phyloP scores from a whole-genome alignment of 1,139 yeast species.

The Zygosaccharomyces sapae region DNA sequence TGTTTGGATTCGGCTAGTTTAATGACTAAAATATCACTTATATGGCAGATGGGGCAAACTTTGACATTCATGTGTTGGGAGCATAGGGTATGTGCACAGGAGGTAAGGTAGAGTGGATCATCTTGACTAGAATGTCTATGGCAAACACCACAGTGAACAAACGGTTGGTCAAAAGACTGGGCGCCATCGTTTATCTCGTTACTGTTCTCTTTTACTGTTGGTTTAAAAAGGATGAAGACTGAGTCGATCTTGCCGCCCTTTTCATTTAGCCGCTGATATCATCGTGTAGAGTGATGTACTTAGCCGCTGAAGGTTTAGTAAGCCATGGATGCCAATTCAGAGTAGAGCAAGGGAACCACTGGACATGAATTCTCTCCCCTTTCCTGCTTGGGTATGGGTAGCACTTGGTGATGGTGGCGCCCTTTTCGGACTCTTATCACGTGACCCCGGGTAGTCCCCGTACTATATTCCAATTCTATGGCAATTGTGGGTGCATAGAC shows the following conservation, averaged over 20 bases:
- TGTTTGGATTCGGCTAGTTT: constrained; percentile 16
- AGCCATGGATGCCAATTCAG: too few species aligned
- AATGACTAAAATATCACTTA: constrained; percentile 20
- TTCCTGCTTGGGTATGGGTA: too few species aligned
- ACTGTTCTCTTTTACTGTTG: not conserved
- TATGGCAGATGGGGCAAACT: constrained; percentile 24
- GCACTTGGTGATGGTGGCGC: too few species aligned
- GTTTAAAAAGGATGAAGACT: not conserved
- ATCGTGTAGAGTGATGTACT: not conserved
- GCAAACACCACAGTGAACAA: constrained; percentile 26
- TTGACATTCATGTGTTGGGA: constrained; percentile 17
- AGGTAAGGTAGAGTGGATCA: constrained; percentile 24
- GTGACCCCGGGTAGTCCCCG: too few species aligned
- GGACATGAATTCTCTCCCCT: too few species aligned
- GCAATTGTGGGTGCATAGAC: too few species aligned
- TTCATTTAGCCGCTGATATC: constrained; percentile 17
- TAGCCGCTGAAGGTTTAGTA: not conserved
- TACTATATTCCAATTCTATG: too few species aligned
- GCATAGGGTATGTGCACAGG: constrained; percentile 31
- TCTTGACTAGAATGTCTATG: constrained; percentile 20
- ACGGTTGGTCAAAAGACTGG: constrained; percentile 22
- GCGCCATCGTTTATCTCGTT: not conserved
- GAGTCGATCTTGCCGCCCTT: not conserved
- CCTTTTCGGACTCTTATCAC: too few species aligned
- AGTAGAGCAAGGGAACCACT: too few species aligned